Percentiles rank a stretch among this genome's conserved stretches.
Conservation (phyloP, 2,329 filamentous ascomycete genomes). For the Coleophoma eucalyptorum region DNA sequence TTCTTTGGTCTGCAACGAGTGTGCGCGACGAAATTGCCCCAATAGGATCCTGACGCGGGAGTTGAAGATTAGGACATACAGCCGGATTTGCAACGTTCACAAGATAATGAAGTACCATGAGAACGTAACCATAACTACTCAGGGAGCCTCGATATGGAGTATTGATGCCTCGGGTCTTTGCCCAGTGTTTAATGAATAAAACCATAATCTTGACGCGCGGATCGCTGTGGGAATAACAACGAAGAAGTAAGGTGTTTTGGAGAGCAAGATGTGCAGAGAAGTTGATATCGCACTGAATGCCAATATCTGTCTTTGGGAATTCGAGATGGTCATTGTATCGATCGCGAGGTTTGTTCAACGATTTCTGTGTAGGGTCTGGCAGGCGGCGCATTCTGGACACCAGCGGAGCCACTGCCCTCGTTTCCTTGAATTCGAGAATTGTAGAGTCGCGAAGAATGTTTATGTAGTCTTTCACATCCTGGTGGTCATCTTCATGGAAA, state of each 20-base stretch:
- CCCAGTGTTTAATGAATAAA: conserved; percentile 88
- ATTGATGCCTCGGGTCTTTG: conserved; percentile 81
- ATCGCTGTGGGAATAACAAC: conserved; percentile 80
- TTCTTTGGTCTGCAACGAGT: conserved; percentile 31
- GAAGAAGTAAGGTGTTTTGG: conserved; percentile 78
- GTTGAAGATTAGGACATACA: conserved; percentile 80
- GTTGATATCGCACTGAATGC: conserved; percentile 91
- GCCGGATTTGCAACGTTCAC: conserved; percentile 78
- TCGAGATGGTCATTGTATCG: conserved; percentile 61
- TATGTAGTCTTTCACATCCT: conserved; percentile 45
- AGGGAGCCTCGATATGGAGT: conserved; percentile 81
- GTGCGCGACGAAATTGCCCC: conserved; percentile 34
- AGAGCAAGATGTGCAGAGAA: conserved; percentile 81
- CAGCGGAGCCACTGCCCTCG: conserved; percentile 8
- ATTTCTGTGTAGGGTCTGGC: conserved; percentile 36
- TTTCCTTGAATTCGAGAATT: conserved; percentile 15
- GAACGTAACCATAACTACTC: conserved; percentile 84
- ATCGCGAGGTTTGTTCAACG: conserved; percentile 46
- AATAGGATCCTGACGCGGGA: conserved; percentile 42
- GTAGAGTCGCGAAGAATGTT: conserved; percentile 36
- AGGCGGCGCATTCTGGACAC: conserved; percentile 22
- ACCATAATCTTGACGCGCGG: conserved; percentile 73
- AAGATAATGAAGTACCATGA: conserved; percentile 90
- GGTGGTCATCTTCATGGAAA: conserved; percentile 35
- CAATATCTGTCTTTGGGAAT: conserved; percentile 71